Conservation (phyloP, 202 grass and related monocot genomes). For the Schoenoplectus tabernaemontani region DNA sequence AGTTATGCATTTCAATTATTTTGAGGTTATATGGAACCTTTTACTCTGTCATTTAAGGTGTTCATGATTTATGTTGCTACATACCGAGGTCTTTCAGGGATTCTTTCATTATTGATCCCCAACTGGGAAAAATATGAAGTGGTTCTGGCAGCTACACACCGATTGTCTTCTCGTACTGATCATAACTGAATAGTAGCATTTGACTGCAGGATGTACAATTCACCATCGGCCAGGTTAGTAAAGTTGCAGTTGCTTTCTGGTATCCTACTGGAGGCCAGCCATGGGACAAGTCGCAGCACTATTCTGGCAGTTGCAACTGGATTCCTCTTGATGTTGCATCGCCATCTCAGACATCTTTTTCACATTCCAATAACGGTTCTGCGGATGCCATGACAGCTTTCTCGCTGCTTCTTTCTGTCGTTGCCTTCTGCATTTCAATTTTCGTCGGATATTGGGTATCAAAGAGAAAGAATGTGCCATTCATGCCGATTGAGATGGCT, state of each 20-base stretch:
- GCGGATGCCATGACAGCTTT: slow-evolving; percentile 81
- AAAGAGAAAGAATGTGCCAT: slow-evolving; percentile 54
- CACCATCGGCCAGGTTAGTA: slow-evolving; percentile 71
- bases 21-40: neutral
- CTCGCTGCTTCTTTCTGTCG: slow-evolving; percentile 73
- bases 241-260: slow-evolving; percentile 85
- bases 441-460: slow-evolving; percentile 75
- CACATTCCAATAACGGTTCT: slow-evolving; percentile 44
- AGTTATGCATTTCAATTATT: neutral
- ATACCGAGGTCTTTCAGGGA: neutral
- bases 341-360: slow-evolving; percentile 32
- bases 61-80: neutral
- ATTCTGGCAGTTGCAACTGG: slow-evolving; percentile 91
- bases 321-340: slow-evolving; percentile 66
- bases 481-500: slow-evolving; percentile 56
- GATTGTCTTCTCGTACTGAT: neutral
- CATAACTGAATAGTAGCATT: neutral
- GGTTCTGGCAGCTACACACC: neutral
- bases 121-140: neutral
- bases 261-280: slow-evolving; percentile 63
- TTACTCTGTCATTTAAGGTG: neutral
- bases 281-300: slow-evolving; percentile 72
- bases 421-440: slow-evolving; percentile 58
- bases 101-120: neutral
- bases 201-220: slow-evolving; percentile 85